Conservation (phyloP, 1,284 basidiomycete species). For the Leccinum pachyderme region DNA sequence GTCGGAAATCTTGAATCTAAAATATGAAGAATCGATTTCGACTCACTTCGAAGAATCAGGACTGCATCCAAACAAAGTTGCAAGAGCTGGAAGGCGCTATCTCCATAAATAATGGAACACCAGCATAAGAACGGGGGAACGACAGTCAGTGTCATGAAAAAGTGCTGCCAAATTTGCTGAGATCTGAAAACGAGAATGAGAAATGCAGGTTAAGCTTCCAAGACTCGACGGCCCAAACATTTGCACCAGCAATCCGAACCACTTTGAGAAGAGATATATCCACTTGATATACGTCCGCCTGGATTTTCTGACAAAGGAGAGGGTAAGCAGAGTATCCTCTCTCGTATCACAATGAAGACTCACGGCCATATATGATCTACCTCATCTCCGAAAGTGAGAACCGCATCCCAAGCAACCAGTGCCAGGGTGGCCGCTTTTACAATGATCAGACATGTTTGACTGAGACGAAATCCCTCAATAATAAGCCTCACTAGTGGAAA, state of each 20-base stretch:
- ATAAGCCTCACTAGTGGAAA: slow-evolving; percentile 17
- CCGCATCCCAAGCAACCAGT: slow-evolving; percentile 17
- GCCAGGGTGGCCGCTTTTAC: slow-evolving; percentile 11
- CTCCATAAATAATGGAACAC: slow-evolving; percentile 1
- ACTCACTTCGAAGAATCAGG: slow-evolving; percentile 25
- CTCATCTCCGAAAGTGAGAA: slow-evolving; percentile 20
- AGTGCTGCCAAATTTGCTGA: background rate
- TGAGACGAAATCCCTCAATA: background rate
- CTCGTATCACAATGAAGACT: slow-evolving; percentile 6
- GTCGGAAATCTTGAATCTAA: background rate
- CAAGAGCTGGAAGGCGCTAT: slow-evolving; percentile 9
- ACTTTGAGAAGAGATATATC: slow-evolving; percentile 22
- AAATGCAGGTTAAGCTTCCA: background rate
- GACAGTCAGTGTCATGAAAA: background rate
- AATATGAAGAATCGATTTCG: background rate
- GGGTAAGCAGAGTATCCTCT: background rate
- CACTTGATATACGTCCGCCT: slow-evolving; percentile 14
- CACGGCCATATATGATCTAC: slow-evolving; percentile 21
- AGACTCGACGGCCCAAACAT: slow-evolving; percentile 5
- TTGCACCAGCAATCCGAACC: slow-evolving; percentile 25
- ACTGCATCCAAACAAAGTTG: slow-evolving; percentile 14
- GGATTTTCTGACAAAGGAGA: slow-evolving; percentile 3
- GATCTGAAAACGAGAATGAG: slow-evolving; percentile 10
- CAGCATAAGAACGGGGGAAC: slow-evolving; percentile 6
- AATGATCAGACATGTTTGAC: background rate